Evolutionary conservation across 305 asterid species (phyloP), one percentile per base, ranked within the genome.

Genomic region (Rubia occidens): DNA sequence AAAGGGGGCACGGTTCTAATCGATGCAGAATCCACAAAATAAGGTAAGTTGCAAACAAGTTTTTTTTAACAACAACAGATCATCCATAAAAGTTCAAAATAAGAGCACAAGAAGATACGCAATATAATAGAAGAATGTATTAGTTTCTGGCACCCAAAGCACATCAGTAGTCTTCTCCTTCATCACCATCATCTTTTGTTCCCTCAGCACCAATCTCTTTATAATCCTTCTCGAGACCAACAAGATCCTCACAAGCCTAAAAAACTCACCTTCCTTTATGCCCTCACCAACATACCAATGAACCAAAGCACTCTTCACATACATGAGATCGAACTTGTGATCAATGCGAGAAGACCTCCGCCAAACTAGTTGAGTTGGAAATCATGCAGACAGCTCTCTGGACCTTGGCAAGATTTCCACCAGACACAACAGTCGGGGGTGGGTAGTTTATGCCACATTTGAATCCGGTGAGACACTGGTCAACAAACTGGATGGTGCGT

Each of bases 251-350:
- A 15, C 78, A 71, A 21, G 78, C 78, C 60, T 75, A 18, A 74
- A 75, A 63, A 75, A 75, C 26, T 75, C 74, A 11, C 78, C 78
- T 75, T 75, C 78, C 51, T 75, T 75, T 75, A 70, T 75, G 40
- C 78, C 78, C 63, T 75, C 78, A 42, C 78, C 74, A 13, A 75
- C 78, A 43, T 75, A 75, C 78, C 74, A 75, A 49, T 75, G 78
- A 43, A 75, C 78, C 7, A 75, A 75, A 4, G 78, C 78, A 44
- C 74, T 55, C 71, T 75, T 75, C 8, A 63, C 40, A 39, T 75
- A 75, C 78, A 75, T 75, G 67, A 75, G 74, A 70, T 75, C 75
- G 35, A 75, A 75, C 29, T 75, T 75, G 62, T 75, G 78, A 60
- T 75, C 74, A 43, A 75, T 75, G 6, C 78, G 74, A 69, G 62